Base-by-base conservation (phyloP, 768 basidiomycete species). In the Lactarius hengduanensis region DNA sequence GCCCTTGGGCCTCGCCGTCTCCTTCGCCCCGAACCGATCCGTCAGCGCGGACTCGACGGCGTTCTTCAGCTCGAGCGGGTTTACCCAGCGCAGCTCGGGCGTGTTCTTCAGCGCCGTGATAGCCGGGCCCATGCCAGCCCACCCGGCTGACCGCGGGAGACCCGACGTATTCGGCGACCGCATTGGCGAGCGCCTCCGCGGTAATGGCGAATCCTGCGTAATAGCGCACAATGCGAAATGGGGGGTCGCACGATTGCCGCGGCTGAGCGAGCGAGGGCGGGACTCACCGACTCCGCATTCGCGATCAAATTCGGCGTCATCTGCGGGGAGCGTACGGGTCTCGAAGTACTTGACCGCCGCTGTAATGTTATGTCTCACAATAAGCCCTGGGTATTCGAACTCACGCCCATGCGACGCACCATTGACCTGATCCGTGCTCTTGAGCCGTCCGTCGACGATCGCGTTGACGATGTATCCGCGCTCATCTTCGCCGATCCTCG, bases 251-350 rank as follows among this genome's bases (percentile, higher is more conserved):
- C 54, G 53, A 36, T 53, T 13, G 22, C 11, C 47, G 11, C n/a
- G 22, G 22, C 3, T n/a, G 50, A 26, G 4, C 22, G 22, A 50
- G 22, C 47, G 50, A 53, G 50, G 40, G 32, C n/a, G 15, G 56
- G 22, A 71, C 92, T 71, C 68, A 94, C 96, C 96, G 66, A 98
- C 88, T 69, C 96, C 96, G 74, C 92, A 94, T 13, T 84, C 80
- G 68, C 82, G 79, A 72, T 95, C 83, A 73, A 98, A 96, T 50
- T 87, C 87, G 13, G 72, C 77, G 15, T 85, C 83, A 70, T 94
- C 80, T 41, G 92, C 78, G 0, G 94, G 88, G 1, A 79, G 61
- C 26, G 82, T 76, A 70, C 87, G 82, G 2, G 80, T 73, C 70
- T 91, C 88, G 22, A 90, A 71, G 74, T 89, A 95, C 76, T 89